Conservation (phyloP, 768 basidiomycete species). For the Boletus rex-veris region DNA sequence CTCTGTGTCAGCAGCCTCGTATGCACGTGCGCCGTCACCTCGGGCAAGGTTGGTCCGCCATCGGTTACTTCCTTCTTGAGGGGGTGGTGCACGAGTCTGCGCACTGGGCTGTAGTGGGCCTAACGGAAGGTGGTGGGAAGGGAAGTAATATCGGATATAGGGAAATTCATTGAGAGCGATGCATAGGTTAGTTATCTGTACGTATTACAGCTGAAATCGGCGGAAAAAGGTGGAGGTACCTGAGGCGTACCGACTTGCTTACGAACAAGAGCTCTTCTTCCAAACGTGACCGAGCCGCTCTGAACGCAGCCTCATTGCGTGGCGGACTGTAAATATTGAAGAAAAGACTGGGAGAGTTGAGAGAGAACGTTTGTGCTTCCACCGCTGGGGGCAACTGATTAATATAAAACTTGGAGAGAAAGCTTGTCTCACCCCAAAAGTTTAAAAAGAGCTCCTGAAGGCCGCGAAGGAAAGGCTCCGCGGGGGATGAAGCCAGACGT, state of each 20-base stretch:
- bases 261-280: slow-evolving; percentile 83
- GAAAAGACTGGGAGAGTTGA: slow-evolving; percentile 76
- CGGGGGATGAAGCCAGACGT: slow-evolving; percentile 68
- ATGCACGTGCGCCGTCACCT: slow-evolving; percentile 63
- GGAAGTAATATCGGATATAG: slow-evolving; percentile 88
- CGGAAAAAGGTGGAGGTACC: neutral
- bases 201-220: slow-evolving; percentile 1
- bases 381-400: slow-evolving; percentile 48
- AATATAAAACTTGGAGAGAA: slow-evolving; percentile 5
- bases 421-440: slow-evolving; percentile 74
- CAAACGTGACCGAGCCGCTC: slow-evolving; percentile 65
- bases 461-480: slow-evolving; percentile 70
- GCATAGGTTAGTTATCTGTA: slow-evolving; percentile 82
- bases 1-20: slow-evolving; percentile 69
- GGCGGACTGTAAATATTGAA: slow-evolving; percentile 89
- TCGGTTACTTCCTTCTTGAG: slow-evolving; percentile 57
- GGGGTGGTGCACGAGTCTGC: slow-evolving; percentile 63
- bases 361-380: slow-evolving; percentile 82
- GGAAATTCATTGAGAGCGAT: slow-evolving; percentile 91
- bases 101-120: slow-evolving; percentile 73
- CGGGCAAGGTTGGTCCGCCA: slow-evolving; percentile 84
- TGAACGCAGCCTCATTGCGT: slow-evolving; percentile 62
- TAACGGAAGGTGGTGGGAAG: slow-evolving; percentile 76
- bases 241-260: slow-evolving; percentile 54
- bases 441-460: slow-evolving; percentile 89